Conservation (phyloP, 2,329 filamentous ascomycete genomes). For the Elsinoe australis region DNA sequence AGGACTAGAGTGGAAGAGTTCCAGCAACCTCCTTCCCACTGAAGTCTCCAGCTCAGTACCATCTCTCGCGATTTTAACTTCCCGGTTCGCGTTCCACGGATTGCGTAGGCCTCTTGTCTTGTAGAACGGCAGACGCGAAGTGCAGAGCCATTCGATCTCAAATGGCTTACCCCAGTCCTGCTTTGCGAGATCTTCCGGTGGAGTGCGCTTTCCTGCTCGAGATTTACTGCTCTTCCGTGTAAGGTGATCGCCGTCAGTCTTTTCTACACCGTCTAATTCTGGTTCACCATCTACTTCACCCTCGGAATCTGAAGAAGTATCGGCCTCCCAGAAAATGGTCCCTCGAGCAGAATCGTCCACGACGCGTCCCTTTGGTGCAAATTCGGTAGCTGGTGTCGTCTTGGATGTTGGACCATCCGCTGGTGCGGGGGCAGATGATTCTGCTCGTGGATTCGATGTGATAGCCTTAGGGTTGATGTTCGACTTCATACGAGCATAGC, state of each 20-base stretch:
- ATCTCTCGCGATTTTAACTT: conserved; percentile 92
- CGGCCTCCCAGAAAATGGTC: conserved; percentile 93
- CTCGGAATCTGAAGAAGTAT: conserved; percentile 48
- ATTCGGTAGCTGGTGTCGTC: conserved; percentile 67
- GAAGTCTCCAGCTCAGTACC: conserved; percentile 85
- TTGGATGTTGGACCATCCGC: conserved; percentile 71
- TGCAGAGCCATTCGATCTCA: conserved; percentile 82
- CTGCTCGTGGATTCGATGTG: conserved; percentile 41
- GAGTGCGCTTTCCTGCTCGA: conserved; percentile 24
- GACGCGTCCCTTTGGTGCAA: conserved; percentile 72
- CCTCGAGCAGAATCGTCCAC: conserved; percentile 90
- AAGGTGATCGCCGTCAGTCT: conserved; percentile 26
- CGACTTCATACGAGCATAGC: conserved; percentile 85
- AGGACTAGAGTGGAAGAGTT: conserved; percentile 83
- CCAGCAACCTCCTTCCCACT: conserved; percentile 67
- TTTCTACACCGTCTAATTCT: conserved; percentile 24
- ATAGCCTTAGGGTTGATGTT: conserved; percentile 67
- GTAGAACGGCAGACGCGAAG: conserved; percentile 76
- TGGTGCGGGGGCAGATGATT: conserved; percentile 37
- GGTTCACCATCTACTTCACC: conserved; percentile 26
- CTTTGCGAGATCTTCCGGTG: conserved; percentile 24
- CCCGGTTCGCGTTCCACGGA: conserved; percentile 88
- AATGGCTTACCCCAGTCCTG: conserved; percentile 89
- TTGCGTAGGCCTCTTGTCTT: conserved; percentile 80
- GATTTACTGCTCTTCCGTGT: too few relatives aligned